A percentile compares a stretch with the other conserved stretches of the same genome.
Evolutionary conservation across 1,139 yeast genomes (phyloP).

Genomic region (Sugiyamaella xylanicola): DNA sequence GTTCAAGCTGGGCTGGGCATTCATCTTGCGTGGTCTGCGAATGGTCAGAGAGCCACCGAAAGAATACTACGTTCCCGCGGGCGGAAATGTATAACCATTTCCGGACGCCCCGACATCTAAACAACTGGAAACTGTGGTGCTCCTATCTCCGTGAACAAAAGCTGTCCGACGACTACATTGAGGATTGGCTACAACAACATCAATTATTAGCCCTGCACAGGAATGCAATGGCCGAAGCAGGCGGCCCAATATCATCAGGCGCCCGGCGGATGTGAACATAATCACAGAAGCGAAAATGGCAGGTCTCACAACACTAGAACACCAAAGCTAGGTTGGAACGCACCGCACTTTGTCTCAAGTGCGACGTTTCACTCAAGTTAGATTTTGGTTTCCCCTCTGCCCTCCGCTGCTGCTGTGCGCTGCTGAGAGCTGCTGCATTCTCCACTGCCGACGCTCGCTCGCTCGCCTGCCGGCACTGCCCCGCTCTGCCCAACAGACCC

Average conservation of each 20-base stretch:
- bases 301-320: no score
- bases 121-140: slow-evolving; percentile 36
- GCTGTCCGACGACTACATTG: slow-evolving; percentile 36
- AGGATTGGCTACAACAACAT: slow-evolving; percentile 38
- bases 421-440: neutral
- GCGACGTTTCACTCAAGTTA: no score
- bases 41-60: slow-evolving; percentile 35
- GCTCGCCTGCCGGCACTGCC: neutral
- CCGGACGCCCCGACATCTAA: slow-evolving; percentile 32
- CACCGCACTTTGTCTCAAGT: no score
- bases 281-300: no score
- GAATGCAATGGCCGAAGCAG: slow-evolving; percentile 30
- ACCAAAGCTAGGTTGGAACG: no score
- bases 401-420: neutral
- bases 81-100: slow-evolving; percentile 35
- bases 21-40: slow-evolving; percentile 33
- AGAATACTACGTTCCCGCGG: slow-evolving; percentile 17
- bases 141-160: slow-evolving; percentile 35
- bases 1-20: slow-evolving; percentile 16
- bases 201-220: slow-evolving; percentile 32
- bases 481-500: no score
- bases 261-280: neutral
- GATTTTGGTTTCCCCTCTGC: neutral
- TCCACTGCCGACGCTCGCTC: neutral
- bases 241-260: slow-evolving; percentile 15